Evolutionary conservation across 2,329 filamentous ascomycete genomes (phyloP), one percentile per base, ranked within the genome.

Genomic region (Exophiala sideris): DNA sequence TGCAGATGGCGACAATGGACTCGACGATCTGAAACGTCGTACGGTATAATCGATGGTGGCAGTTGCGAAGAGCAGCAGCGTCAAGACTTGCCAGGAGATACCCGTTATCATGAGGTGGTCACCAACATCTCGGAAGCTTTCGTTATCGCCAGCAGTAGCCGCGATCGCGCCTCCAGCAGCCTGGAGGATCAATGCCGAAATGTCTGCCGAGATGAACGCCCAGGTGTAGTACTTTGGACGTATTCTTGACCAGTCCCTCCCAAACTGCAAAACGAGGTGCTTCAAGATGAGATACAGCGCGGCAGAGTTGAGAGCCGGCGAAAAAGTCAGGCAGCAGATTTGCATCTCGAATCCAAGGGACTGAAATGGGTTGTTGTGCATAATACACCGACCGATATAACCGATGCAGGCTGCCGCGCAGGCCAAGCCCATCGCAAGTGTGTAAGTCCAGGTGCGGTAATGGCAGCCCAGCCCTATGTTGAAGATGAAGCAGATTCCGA

Each of bases 91-190:
- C 54, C 79, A 76, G 2, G 76, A 72, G 36, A 84, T 76, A 61
- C 81, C 81, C 0, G 79, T 74, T 44, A 83, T 76, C 68, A 83
- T 82, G 52, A 83, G 74, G 57, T 80, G 67, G 47, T 79, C 76
- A 3, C 80, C 80, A 1, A 72, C 64, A 36, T 78, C 67, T 3
- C 72, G 67, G n/a, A 76, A 64, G 1, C 66, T 65, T 21, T 73
- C 58, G 3, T 59, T 53, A 9, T 73, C 68, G 0, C 67, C 67
- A 4, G 66, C 65, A 1, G 77, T 78, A 0, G 75, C 75, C 0
- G 81, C 79, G 1, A 83, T 79, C 45, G 83, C 70, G 41, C 76
- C 81, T 50, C 82, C 81, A 3, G 73, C 73, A 3, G 79, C 80
- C 65, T 85, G 82, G 4, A 84, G 67, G 10, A 80, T 58, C 12